These are phyloP conservation scores for Nakaseomyces nivariensis DNA, from an alignment of 1,139 yeast genomes.

Conservation along the genomic window DNA sequence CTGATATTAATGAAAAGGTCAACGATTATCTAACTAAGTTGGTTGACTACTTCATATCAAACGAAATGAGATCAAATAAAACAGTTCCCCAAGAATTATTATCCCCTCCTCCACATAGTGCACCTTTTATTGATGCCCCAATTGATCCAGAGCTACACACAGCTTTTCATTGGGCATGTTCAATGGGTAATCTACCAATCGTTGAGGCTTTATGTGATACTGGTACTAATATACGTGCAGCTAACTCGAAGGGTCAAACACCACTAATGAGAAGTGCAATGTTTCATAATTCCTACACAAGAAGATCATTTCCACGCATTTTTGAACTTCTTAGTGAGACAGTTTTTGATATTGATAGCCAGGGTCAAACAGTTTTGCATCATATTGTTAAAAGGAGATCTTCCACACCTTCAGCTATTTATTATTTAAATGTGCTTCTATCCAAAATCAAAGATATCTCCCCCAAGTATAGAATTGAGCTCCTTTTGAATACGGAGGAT, in stretches of 20 bases:
- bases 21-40: conserved; percentile 37
- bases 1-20: conserved; percentile 29
- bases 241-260: conserved; percentile 72
- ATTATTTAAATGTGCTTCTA: conserved; percentile 69
- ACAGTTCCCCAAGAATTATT: conserved; percentile 34
- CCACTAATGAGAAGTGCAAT: conserved; percentile 75
- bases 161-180: conserved; percentile 94
- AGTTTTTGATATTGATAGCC: conserved; percentile 53
- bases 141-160: conserved; percentile 95
- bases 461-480: conserved; percentile 39
- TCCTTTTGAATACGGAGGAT: conserved; percentile 69
- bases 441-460: conserved; percentile 59
- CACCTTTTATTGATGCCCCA: conserved; percentile 33
- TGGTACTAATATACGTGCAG: conserved; percentile 69
- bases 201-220: conserved; percentile 59
- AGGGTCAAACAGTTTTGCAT: conserved; percentile 67
- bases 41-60: conserved; percentile 57
- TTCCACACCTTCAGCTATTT: conserved; percentile 65
- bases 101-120: conserved; percentile 45
- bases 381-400: conserved; percentile 63
- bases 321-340: conserved; percentile 61
- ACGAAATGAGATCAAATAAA: conserved; percentile 35
- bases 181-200: conserved; percentile 73
- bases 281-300: conserved; percentile 79
- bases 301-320: conserved; percentile 66